Evolutionary conservation across 345 rosid genomes (phyloP), one percentile per base, ranked within the genome.

Genomic region (Isatis tinctoria): DNA sequence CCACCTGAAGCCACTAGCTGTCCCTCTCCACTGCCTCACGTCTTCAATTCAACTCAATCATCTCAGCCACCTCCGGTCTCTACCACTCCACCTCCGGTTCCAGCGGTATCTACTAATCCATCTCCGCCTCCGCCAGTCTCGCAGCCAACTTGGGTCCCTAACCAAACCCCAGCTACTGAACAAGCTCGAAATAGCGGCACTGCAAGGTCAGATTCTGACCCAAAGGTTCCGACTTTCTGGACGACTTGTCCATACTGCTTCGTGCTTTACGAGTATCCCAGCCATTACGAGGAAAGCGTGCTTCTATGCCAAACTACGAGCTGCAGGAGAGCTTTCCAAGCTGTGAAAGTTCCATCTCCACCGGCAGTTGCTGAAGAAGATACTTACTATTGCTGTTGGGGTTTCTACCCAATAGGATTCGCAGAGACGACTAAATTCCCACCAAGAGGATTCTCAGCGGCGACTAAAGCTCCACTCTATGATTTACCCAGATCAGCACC

Each of bases 171-270:
- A 61, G 3, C 40, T 44, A 17, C 75, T 24, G 82, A 75, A 76
- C 66, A 53, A 13, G 62, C 60, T 48, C 59, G 53, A 39, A 16
- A 83, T 6, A 56, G 48, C 44, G 67, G 69, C 11, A 24, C 22
- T 64, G 32, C 76, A n/a, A 72, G 66, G 5, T 24, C 49, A 0
- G 30, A 43, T 45, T 7, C 83, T 11, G 75, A 58, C 77, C 52
- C 83, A 5, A 64, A 78, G 73, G 73, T 16, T 30, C 74, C 78
- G 7, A 83, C 86, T 75, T 92, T 95, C 84, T 90, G 97, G 99
- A 95, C 97, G 0, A 85, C 94, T 36, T 95, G 99, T 51, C 97
- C 97, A 0, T 92, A 92, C 73, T 95, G 99, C 70, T 92, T 59
- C 24, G 70, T 83, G 60, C 83, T 95, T 4, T 92, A 82, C 20